Evolutionary conservation across 345 rosid genomes (phyloP).

Genomic region (Citrus glauca): DNA sequence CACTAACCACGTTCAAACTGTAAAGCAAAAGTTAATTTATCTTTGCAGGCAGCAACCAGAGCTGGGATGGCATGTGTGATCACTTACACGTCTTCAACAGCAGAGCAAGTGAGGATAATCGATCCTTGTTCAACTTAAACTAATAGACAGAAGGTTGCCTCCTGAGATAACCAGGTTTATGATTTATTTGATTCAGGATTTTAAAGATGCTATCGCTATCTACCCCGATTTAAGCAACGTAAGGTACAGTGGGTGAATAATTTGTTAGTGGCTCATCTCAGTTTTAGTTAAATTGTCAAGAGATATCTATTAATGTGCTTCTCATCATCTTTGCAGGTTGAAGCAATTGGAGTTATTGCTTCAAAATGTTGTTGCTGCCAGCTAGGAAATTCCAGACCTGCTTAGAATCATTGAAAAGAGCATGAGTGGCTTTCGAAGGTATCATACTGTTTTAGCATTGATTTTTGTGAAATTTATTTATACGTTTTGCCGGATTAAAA

Average conservation of each 20-base stretch:
- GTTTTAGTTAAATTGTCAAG: background rate
- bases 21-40: conserved; percentile 6
- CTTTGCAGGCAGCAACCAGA: conserved; percentile 67
- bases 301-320: background rate
- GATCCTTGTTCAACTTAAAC: background rate
- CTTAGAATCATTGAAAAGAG: conserved; percentile 1
- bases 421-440: background rate
- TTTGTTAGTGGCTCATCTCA: background rate
- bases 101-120: conserved; percentile 59
- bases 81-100: conserved; percentile 82
- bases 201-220: conserved; percentile 63
- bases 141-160: background rate
- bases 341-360: conserved; percentile 57
- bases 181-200: conserved; percentile 49
- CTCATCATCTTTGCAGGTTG: conserved; percentile 34
- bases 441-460: background rate
- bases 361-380: conserved; percentile 39
- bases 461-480: background rate
- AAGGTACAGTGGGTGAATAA: conserved; percentile 33
- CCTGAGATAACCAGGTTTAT: background rate
- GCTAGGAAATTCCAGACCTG: conserved; percentile 15
- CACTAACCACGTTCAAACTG: background rate
- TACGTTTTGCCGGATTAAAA: background rate
- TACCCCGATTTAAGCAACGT: conserved; percentile 80
- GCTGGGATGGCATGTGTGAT: conserved; percentile 94